Evolutionary conservation across 1,139 yeast genomes (phyloP).

Genomic region (Keqinozyma sinolaborantium): DNA sequence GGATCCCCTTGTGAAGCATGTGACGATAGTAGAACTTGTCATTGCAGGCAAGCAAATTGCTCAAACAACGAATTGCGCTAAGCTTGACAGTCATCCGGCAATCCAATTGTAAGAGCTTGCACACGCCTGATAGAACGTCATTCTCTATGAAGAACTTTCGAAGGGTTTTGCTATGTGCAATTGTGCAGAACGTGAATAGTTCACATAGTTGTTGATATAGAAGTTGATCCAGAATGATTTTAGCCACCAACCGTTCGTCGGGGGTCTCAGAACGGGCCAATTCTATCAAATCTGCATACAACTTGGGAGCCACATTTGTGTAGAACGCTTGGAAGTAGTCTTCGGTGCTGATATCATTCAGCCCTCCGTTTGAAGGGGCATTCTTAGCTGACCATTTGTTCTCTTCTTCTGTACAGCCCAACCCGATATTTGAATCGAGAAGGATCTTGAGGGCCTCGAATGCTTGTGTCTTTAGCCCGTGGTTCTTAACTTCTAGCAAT

Average conservation of each 20-base stretch:
- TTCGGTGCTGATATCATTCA: constrained; percentile 41
- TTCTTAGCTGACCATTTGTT: constrained; percentile 4
- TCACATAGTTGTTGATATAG: constrained; percentile 67
- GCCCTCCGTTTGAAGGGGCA: constrained; percentile 15
- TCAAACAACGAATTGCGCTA: constrained; percentile 63
- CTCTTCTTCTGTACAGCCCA: not conserved
- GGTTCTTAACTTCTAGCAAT: constrained; percentile 58
- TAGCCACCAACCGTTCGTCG: constrained; percentile 6
- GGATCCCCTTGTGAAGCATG: constrained; percentile 53
- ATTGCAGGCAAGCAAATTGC: constrained; percentile 54
- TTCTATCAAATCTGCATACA: constrained; percentile 52
- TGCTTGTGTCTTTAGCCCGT: constrained; percentile 78
- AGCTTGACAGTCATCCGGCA: constrained; percentile 52
- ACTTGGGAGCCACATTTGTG: constrained; percentile 51
- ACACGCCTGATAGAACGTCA: constrained; percentile 51
- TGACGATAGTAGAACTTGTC: constrained; percentile 58
- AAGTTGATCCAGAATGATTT: constrained; percentile 28
- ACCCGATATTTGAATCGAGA: constrained; percentile 54
- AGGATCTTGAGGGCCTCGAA: constrained; percentile 77
- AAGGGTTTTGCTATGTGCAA: constrained; percentile 53
- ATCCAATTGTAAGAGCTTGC: constrained; percentile 36
- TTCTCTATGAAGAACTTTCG: constrained; percentile 60
- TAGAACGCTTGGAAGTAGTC: constrained; percentile 63
- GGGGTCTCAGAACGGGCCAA: constrained; percentile 15
- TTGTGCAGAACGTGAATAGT: constrained; percentile 60